Percentiles rank a stretch among this genome's conserved stretches.
These are phyloP conservation scores for Bipolaris bicolor DNA, from an alignment of 2,329 filamentous ascomycete species.

Conservation along the genomic window DNA sequence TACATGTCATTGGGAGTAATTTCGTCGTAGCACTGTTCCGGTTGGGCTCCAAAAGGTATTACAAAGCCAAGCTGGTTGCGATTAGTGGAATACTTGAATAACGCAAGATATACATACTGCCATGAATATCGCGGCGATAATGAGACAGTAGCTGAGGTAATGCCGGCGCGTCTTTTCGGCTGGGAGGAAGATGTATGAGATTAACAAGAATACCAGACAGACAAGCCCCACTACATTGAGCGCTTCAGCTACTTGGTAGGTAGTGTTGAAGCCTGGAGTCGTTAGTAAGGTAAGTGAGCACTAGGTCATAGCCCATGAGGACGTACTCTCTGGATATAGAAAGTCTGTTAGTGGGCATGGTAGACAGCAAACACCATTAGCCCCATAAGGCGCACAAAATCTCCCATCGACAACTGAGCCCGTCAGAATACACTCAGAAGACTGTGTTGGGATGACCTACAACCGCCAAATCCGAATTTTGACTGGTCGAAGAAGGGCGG, in stretches of 20 bases:
- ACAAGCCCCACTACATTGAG: slow-evolving; percentile 76
- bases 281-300: neutral
- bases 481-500: slow-evolving; percentile 71
- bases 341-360: slow-evolving; percentile 89
- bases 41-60: slow-evolving; percentile 78
- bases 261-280: slow-evolving; percentile 56
- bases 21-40: slow-evolving; percentile 81
- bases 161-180: slow-evolving; percentile 90
- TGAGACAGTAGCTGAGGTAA: slow-evolving; percentile 88
- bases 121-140: slow-evolving; percentile 76
- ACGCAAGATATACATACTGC: slow-evolving; percentile 64
- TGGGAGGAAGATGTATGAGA: slow-evolving; percentile 81
- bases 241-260: slow-evolving; percentile 77
- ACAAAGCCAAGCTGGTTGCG: slow-evolving; percentile 80
- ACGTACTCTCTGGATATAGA: slow-evolving; percentile 65
- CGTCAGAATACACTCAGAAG: slow-evolving; percentile 38
- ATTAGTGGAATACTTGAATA: slow-evolving; percentile 10
- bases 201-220: slow-evolving; percentile 74
- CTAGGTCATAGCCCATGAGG: slow-evolving; percentile 18
- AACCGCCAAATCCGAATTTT: slow-evolving; percentile 69
- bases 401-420: slow-evolving; percentile 60
- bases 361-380: slow-evolving; percentile 73
- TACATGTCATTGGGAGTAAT: slow-evolving; percentile 96
- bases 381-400: slow-evolving; percentile 59
- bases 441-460: slow-evolving; percentile 57